phyloP scores from a whole-genome alignment of 1,284 basidiomycete species.

The Earliella scabrosa region DNA sequence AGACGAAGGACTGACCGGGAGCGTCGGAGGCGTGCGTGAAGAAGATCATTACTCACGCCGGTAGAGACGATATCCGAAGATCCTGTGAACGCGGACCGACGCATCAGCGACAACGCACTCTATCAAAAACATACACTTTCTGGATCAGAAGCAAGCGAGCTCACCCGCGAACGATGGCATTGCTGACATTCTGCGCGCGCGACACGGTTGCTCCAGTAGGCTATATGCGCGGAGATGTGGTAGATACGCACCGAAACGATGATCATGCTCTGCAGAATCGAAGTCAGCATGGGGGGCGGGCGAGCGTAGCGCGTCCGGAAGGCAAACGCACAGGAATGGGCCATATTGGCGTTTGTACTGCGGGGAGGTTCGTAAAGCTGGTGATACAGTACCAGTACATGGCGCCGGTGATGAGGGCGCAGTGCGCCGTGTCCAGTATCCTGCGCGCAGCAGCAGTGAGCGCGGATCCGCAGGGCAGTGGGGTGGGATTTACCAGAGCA shows the following conservation, averaged over 20 bases:
- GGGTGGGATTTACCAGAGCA: constrained; percentile 16
- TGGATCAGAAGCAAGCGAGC: neutral
- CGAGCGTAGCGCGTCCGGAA: neutral
- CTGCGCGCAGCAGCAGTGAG: constrained; percentile 1
- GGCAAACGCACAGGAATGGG: neutral
- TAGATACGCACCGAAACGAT: constrained; percentile 22
- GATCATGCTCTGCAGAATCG: constrained; percentile 24
- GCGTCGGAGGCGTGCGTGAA: neutral
- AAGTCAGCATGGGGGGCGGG: neutral
- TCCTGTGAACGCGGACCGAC: constrained; percentile 2
- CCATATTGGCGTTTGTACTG: constrained; percentile 24
- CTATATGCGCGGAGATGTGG: neutral
- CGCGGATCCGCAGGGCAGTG: too few relatives aligned
- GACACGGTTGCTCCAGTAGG: neutral
- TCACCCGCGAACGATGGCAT: constrained; percentile 28
- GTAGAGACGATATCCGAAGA: constrained; percentile 26
- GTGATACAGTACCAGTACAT: constrained; percentile 29
- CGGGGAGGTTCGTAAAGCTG: constrained; percentile 23
- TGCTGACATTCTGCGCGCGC: constrained; percentile 23
- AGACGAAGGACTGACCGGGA: neutral
- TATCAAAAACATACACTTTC: too few relatives aligned
- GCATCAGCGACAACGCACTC: neutral
- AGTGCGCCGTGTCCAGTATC: constrained; percentile 27
- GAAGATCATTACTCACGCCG: constrained; percentile 26
- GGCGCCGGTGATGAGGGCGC: constrained; percentile 22